Conservation (phyloP, 345 rosid species). For the Linum tenue region DNA sequence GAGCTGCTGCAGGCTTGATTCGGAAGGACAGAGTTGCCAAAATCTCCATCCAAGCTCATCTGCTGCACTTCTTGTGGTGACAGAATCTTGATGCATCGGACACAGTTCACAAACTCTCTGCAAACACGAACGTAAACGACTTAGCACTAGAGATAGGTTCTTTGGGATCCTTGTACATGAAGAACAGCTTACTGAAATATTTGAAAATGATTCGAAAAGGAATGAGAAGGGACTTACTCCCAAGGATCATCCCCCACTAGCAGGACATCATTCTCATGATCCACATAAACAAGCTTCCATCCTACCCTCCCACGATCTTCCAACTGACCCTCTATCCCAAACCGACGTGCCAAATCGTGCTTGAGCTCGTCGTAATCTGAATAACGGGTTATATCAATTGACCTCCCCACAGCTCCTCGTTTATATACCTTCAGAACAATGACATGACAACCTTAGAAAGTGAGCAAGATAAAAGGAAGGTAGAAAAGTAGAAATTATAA, state of each 20-base stretch:
- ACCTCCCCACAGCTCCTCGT: slow-evolving; percentile 79
- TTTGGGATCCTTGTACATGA: too few relatives aligned
- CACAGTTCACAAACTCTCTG: slow-evolving; percentile 71
- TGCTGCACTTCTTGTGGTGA: slow-evolving; percentile 78
- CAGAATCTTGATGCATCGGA: slow-evolving; percentile 54
- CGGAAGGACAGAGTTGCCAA: slow-evolving; percentile 39
- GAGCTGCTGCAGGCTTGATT: slow-evolving; percentile 68
- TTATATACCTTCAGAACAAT: slow-evolving; percentile 50
- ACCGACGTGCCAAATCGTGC: slow-evolving; percentile 63
- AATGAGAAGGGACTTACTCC: slow-evolving; percentile 41
- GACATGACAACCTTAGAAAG: slow-evolving; percentile 11
- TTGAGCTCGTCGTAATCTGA: slow-evolving; percentile 59
- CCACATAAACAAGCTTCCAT: slow-evolving; percentile 74
- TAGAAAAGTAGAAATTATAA: neutral
- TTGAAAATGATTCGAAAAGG: slow-evolving; percentile 16
- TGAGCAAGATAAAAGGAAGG: neutral
- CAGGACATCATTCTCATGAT: slow-evolving; percentile 64
- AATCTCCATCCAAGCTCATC: slow-evolving; percentile 66
- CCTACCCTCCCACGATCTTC: slow-evolving; percentile 56
- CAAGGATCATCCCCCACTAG: slow-evolving; percentile 82
- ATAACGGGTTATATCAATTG: slow-evolving; percentile 59
- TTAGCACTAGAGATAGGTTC: neutral
- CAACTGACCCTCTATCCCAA: slow-evolving; percentile 78
- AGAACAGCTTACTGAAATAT: neutral
- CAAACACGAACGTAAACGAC: neutral